Base-by-base conservation (phyloP, 2,329 filamentous ascomycete species). In the Fusarium fracticaudum region DNA sequence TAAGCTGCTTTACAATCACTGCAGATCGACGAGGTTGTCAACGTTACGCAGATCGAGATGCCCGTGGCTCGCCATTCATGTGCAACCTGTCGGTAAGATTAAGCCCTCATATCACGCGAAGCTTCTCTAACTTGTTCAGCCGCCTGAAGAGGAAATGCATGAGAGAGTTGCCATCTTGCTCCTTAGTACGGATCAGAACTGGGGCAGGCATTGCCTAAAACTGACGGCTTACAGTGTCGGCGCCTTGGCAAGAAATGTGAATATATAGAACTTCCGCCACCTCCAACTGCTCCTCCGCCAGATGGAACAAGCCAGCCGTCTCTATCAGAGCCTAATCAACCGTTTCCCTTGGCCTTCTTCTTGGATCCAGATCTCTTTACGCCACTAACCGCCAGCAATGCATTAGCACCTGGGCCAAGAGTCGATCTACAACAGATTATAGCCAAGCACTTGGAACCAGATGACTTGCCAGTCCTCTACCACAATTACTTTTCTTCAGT, bases 131-230 rank as follows among this genome's bases (percentile, higher is more conserved):
- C 41, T n/a, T 47, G 31, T n/a, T 20, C 18, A 63, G 60, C 18
- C 60, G 60, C 24, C 53, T 63, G 8, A 63, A 63, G 29, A 63
- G 60, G 15, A 63, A 47, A n/a, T 63, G 60, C n/a, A 63, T n/a
- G 41, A 63, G 29, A 40, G 60, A 63, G 31, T n/a, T 63, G 8
- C 60, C 60, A 24, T 63, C 41, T 20, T 63, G 60, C 26, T 33
- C 53, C 43, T 44, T 47, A 38, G 60, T 63, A 60, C 17, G 60
- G n/a, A 8, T 22, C 35, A 60, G 37, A 22, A 14, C 17, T 18
- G 6, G 18, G 51, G 48, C 29, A 41, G 26, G 8, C n/a, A 24
- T 29, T 33, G 22, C 26, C 35, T 20, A 26, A 26, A 41, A 26
- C n/a, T 58, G 41, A 62, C 29, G n/a, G 13, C 60, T 33, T 31